Base-by-base conservation (phyloP, 352 stramenopile species). In the Phytopythium delawarense region DNA sequence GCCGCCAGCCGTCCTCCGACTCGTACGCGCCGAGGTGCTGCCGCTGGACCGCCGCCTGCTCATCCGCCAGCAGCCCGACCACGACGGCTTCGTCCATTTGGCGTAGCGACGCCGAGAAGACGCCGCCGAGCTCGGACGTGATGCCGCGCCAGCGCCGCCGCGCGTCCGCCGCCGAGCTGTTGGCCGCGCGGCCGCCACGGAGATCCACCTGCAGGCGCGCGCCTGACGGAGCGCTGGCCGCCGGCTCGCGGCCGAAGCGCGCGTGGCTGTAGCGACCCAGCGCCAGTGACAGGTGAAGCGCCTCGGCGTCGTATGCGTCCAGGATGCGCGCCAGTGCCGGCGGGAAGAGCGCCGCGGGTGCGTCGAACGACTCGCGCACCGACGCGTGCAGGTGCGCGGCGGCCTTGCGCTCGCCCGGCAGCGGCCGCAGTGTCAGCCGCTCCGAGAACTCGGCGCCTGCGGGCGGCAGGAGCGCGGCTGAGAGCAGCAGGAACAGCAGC, bases 41-140 rank as follows among this genome's bases (percentile, higher is more conserved):
- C 20, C 75, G 62, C 18, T 23, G 51, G 13, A 65, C 42, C 7
- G 59, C 64, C 13, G 66, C 45, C 5, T 59, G 63, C 0, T 70
- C 62, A 9, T 25, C 23, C 1, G 51, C 42, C 15, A 74, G 46
- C 12, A 71, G 30, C 1, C 56, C 60, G 0, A 66, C 72, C 4
- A 88, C 63, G 3, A 81, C 73, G 0, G 76, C 78, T 6, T 76
- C 71, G 42, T 88, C 79, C 83, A 94, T 90, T 59, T 92, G 84
- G 58, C 78, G 88, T 7, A 96, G 74, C 40, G 87, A 95, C 21
- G 87, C 84, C 9, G 85, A 96, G 71, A 94, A 92, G 55, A 95
- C 65, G 2, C 79, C 87, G 23, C 86, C 81, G 7, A 96, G 73
- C 40, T 91, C 78, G 13, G 84, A 76, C 23, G 86, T 92, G 63